Evolutionary conservation across 208 protist genomes (phyloP).

Genomic region (Wallacemonas rigidus): DNA sequence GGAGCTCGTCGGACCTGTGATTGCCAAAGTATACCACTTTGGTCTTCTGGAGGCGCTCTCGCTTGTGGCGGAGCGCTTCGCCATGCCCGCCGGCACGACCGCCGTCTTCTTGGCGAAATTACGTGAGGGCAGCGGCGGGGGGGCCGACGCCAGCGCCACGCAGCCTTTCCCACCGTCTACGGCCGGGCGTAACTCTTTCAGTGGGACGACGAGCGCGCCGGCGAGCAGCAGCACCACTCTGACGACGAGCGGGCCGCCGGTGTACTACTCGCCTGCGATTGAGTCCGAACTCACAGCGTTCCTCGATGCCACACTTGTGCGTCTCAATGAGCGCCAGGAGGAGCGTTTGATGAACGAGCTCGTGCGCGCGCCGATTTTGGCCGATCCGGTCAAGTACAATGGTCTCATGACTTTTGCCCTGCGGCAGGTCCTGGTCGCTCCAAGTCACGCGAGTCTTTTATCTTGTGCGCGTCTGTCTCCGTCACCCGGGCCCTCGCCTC

Average conservation of each 20-base stretch:
- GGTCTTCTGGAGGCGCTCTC: slow-evolving; percentile 71
- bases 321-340: slow-evolving; percentile 75
- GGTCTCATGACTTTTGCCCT: slow-evolving; percentile 73
- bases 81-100: slow-evolving; percentile 43
- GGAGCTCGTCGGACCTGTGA: slow-evolving; percentile 60
- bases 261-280: slow-evolving; percentile 53
- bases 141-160: background rate
- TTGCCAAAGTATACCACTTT: slow-evolving; percentile 59
- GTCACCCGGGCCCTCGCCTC: background rate
- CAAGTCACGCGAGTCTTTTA: background rate
- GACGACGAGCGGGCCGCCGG: background rate
- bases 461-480: background rate
- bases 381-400: slow-evolving; percentile 67
- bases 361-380: slow-evolving; percentile 59
- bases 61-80: slow-evolving; percentile 71
- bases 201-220: background rate
- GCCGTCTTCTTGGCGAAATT: slow-evolving; percentile 38
- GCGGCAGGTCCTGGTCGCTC: slow-evolving; percentile 46
- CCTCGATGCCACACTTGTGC: slow-evolving; percentile 64
- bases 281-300: slow-evolving; percentile 59
- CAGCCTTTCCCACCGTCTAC: background rate
- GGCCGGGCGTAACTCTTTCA: background rate
- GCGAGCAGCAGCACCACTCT: background rate
- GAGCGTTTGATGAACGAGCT: slow-evolving; percentile 75
- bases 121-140: slow-evolving; percentile 11